phyloP scores from a whole-genome alignment of 352 stramenopile species.

The Pythium angustatum region DNA sequence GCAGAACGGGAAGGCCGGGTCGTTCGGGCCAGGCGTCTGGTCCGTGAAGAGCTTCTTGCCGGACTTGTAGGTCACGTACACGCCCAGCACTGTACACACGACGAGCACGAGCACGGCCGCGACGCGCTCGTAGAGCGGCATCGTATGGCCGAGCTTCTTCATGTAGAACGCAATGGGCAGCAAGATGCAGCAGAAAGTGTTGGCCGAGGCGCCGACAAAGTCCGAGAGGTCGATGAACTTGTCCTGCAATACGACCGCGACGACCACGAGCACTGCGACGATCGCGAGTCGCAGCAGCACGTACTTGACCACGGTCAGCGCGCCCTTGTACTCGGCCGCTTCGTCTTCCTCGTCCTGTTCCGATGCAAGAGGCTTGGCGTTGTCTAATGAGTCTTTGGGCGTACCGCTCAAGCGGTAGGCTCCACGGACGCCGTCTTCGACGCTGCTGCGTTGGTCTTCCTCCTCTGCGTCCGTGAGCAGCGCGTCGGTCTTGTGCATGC shows the following conservation, averaged over 20 bases:
- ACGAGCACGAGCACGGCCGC: slow-evolving; percentile 39
- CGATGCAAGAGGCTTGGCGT: not conserved
- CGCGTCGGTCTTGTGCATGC: slow-evolving; percentile 25
- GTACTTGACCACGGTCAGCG: slow-evolving; percentile 31
- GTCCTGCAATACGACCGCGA: slow-evolving; percentile 42
- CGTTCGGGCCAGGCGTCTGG: slow-evolving; percentile 16
- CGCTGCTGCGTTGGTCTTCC: slow-evolving; percentile 3
- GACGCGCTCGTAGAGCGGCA: slow-evolving; percentile 37
- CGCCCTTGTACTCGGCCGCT: slow-evolving; percentile 38
- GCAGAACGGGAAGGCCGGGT: slow-evolving; percentile 35
- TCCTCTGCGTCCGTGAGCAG: slow-evolving; percentile 5
- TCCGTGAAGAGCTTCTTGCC: slow-evolving; percentile 56
- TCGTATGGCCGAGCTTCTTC: slow-evolving; percentile 55
- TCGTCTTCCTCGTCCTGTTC: slow-evolving; percentile 27
- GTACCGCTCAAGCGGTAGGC: slow-evolving; percentile 16
- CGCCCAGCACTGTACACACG: slow-evolving; percentile 42
- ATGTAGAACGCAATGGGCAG: slow-evolving; percentile 73
- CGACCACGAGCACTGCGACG: slow-evolving; percentile 48
- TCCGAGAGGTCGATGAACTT: slow-evolving; percentile 67
- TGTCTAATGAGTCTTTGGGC: slow-evolving; percentile 8
- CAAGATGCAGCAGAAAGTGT: slow-evolving; percentile 59
- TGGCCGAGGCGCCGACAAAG: slow-evolving; percentile 63
- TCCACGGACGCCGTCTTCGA: not conserved
- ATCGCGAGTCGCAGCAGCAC: slow-evolving; percentile 54
- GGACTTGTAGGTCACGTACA: slow-evolving; percentile 55